A percentile compares a stretch with the other conserved stretches of the same genome.
phyloP scores from a whole-genome alignment of 805 yeast genomes.

The Brettanomyces naardenensis region DNA sequence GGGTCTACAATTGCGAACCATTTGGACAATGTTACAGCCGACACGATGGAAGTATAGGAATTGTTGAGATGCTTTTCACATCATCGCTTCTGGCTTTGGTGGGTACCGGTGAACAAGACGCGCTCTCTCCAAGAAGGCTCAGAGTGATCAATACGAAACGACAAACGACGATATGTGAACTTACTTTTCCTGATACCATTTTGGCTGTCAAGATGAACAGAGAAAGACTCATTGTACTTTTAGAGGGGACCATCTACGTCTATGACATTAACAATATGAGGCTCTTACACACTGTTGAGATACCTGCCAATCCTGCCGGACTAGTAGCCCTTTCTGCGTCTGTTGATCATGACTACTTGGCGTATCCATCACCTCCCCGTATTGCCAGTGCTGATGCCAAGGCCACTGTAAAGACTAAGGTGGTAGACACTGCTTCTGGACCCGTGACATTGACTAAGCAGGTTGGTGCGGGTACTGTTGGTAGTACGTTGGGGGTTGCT shows the following conservation, averaged over 20 bases:
- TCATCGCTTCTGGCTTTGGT: constrained; percentile 83
- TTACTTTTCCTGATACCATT: constrained; percentile 79
- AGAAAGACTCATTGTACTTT: constrained; percentile 70
- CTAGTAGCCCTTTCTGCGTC: constrained; percentile 53
- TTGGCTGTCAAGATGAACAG: constrained; percentile 75
- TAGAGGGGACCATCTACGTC: constrained; percentile 77
- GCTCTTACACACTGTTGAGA: constrained; percentile 66
- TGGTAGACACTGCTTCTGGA: neutral
- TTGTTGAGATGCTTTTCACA: constrained; percentile 86
- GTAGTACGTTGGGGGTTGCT: neutral
- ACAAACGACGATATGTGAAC: constrained; percentile 69
- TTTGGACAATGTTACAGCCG: constrained; percentile 62
- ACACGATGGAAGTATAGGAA: constrained; percentile 50
- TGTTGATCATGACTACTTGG: constrained; percentile 46
- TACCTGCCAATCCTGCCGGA: constrained; percentile 50
- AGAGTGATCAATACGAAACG: constrained; percentile 76
- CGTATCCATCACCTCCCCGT: constrained; percentile 74
- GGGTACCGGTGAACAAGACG: constrained; percentile 70
- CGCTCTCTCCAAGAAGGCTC: constrained; percentile 74
- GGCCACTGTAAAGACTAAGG: constrained; percentile 4
- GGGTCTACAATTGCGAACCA: constrained; percentile 82
- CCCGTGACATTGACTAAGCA: neutral
- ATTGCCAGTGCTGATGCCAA: constrained; percentile 18
- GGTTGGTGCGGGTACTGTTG: neutral
- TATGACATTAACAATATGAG: constrained; percentile 90